Evolutionary conservation across 352 stramenopile genomes (phyloP).

Genomic region (Phytopythium sindhum): DNA sequence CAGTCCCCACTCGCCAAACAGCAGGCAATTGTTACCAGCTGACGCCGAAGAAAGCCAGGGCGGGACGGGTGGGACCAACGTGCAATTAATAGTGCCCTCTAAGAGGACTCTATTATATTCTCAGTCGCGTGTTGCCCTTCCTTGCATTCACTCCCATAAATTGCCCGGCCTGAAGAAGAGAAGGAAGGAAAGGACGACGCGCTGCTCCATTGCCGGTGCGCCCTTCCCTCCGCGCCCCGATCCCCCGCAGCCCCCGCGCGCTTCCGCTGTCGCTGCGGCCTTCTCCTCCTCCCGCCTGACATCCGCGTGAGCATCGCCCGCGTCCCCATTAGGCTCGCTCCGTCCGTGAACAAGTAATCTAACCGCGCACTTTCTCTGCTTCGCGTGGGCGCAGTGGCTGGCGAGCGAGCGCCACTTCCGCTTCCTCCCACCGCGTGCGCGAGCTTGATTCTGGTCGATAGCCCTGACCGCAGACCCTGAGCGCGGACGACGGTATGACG

Average conservation of each 20-base stretch:
- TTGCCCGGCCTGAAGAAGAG: not conserved
- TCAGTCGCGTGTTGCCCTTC: constrained; percentile 1
- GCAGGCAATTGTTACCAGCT: not conserved
- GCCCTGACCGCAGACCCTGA: not conserved
- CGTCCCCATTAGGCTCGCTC: not conserved
- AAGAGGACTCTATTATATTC: not conserved
- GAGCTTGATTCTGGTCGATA: not conserved
- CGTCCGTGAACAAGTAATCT: not conserved
- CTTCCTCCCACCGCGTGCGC: not conserved
- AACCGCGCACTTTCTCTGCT: constrained; percentile 3
- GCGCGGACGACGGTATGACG: constrained; percentile 4
- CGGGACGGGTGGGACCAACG: not conserved
- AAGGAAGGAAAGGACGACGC: not conserved
- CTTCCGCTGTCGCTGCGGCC: not conserved
- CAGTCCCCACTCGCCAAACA: not conserved
- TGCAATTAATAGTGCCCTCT: not conserved
- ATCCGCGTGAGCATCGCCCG: not conserved
- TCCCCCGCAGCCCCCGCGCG: not conserved
- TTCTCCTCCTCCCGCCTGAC: not conserved
- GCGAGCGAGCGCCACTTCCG: not conserved
- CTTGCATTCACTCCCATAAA: not conserved
- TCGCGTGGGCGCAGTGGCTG: not conserved
- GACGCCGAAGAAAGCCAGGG: not conserved
- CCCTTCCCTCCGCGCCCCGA: not conserved
- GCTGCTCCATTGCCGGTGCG: not conserved